Percentiles rank a stretch among this genome's conserved stretches.
Conservation (phyloP, 2,329 filamentous ascomycete genomes). For the Metarhizium brunneum region DNA sequence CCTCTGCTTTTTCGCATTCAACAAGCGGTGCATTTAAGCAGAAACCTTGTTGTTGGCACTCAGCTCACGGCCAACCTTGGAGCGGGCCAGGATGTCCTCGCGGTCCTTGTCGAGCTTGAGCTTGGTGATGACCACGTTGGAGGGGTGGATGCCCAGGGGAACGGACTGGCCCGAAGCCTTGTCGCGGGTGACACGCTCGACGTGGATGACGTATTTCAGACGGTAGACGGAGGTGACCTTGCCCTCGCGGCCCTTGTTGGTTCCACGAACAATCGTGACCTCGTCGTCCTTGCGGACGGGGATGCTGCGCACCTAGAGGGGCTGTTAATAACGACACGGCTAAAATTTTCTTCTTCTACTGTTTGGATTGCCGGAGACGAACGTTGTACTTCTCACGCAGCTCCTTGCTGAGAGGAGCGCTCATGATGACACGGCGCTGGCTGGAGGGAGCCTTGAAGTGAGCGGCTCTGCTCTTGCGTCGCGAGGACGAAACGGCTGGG, state of each 20-base stretch:
- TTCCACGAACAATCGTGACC: conserved; percentile 83
- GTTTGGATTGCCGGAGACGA: conserved; percentile 26
- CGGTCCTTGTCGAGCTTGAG: conserved; percentile 97
- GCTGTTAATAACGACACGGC: neutral
- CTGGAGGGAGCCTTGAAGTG: conserved; percentile 95
- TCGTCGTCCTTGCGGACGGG: conserved; percentile 97
- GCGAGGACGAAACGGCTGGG: conserved; percentile 61
- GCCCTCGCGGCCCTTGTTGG: conserved; percentile 96
- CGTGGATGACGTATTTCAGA: conserved; percentile 94
- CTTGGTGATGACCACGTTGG: conserved; percentile 97
- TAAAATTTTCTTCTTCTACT: neutral
- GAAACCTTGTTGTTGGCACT: conserved; percentile 62
- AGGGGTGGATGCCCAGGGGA: conserved; percentile 87
- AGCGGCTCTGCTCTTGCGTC: conserved; percentile 98
- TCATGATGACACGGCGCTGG: conserved; percentile 94
- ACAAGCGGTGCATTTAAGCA: conserved; percentile 28
- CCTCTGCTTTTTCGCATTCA: neutral
- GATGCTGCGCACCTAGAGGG: conserved; percentile 76
- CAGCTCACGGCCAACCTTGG: conserved; percentile 70
- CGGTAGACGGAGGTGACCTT: conserved; percentile 97
- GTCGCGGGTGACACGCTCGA: conserved; percentile 94
- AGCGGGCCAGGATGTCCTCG: conserved; percentile 79
- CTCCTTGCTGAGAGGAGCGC: conserved; percentile 91
- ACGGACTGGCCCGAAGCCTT: conserved; percentile 97
- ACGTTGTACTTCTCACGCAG: conserved; percentile 99